Evolutionary conservation across 208 protist species (phyloP).

Genomic region (Leptomonas pyrrhocoris): DNA sequence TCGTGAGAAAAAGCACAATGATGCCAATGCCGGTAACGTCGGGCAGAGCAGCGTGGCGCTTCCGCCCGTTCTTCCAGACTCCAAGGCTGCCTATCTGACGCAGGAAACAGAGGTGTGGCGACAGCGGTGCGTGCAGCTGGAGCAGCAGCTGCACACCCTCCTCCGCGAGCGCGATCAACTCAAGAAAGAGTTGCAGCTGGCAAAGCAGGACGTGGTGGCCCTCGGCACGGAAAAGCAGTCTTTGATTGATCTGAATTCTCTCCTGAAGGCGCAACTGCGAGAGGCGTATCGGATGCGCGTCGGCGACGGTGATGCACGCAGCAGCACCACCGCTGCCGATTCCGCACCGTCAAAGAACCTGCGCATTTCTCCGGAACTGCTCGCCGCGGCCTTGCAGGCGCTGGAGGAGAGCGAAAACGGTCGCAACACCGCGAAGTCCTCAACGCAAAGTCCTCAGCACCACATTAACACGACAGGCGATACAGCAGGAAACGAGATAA

Average conservation of each 20-base stretch:
- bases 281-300: slow-evolving; percentile 71
- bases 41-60: not conserved
- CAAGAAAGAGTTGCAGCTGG: slow-evolving; percentile 45
- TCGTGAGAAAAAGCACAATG: not conserved
- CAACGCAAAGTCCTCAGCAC: not conserved
- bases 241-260: slow-evolving; percentile 81
- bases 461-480: not conserved
- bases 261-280: slow-evolving; percentile 86
- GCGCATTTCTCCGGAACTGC: slow-evolving; percentile 28
- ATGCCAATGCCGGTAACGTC: not conserved
- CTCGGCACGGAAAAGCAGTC: slow-evolving; percentile 75
- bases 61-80: slow-evolving; percentile 24
- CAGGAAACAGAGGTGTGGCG: slow-evolving; percentile 83
- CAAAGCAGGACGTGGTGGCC: slow-evolving; percentile 51
- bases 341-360: not conserved
- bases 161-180: slow-evolving; percentile 77
- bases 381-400: slow-evolving; percentile 26
- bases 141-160: slow-evolving; percentile 64
- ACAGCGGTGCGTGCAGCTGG: slow-evolving; percentile 72
- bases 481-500: not conserved
- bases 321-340: not conserved
- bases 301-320: slow-evolving; percentile 6
- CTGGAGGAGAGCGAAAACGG: slow-evolving; percentile 13
- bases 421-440: not conserved
- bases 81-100: slow-evolving; percentile 31